phyloP scores from a whole-genome alignment of 2,329 filamentous ascomycete species.

The Diaporthe sp. region DNA sequence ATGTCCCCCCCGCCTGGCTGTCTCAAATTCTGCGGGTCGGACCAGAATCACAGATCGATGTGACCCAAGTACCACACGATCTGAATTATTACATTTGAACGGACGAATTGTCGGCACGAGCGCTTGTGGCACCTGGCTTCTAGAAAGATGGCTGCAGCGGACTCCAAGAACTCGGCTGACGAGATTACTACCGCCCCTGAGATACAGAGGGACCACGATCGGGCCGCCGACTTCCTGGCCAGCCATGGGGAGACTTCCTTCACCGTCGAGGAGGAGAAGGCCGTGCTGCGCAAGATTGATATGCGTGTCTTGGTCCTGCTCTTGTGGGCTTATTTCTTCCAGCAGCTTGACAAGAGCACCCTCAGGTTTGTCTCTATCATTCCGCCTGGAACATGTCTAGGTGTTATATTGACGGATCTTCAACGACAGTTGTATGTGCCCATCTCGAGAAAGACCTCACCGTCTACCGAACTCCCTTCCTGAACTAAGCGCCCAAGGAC shows the following conservation, averaged over 20 bases:
- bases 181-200: conserved; percentile 41
- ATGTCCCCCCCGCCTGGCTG: neutral
- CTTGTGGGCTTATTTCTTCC: conserved; percentile 67
- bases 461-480: too few relatives aligned
- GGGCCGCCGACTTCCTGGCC: conserved; percentile 57
- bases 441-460: neutral
- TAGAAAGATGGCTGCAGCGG: conserved; percentile 1
- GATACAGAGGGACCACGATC: conserved; percentile 44
- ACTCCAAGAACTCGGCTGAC: conserved; percentile 28
- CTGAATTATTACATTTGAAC: neutral
- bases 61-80: neutral
- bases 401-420: neutral
- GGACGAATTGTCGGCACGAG: neutral
- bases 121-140: neutral
- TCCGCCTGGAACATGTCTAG: neutral
- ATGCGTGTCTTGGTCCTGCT: conserved; percentile 60
- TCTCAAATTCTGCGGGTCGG: neutral
- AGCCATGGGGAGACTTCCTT: conserved; percentile 52
- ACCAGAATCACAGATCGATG: neutral
- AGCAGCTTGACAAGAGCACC: conserved; percentile 63
- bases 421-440: neutral
- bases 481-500: neutral
- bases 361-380: conserved; percentile 40
- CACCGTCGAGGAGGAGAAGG: conserved; percentile 60
- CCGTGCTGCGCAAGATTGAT: conserved; percentile 59